These are phyloP conservation scores for Pyracantha coccinea DNA, from an alignment of 331 rosid genomes.

Conservation along the genomic window DNA sequence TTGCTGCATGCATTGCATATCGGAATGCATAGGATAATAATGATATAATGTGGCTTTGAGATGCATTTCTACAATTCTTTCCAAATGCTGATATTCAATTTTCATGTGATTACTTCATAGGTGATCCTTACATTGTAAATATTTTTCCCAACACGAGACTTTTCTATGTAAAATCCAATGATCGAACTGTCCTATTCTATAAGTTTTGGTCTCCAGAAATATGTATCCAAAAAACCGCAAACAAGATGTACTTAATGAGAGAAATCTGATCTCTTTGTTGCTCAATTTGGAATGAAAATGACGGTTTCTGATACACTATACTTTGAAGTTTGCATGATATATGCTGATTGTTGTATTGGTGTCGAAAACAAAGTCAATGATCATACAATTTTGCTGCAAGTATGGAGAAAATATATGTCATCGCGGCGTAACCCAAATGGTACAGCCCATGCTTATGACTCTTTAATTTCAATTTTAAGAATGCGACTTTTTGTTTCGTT, in stretches of 20 bases:
- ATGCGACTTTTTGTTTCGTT: no score
- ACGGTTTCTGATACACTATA: constrained; percentile 50
- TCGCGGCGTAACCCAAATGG: background rate
- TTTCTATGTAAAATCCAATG: constrained; percentile 50
- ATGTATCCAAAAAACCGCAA: constrained; percentile 25
- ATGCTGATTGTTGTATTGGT: constrained; percentile 81
- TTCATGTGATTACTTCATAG: constrained; percentile 49
- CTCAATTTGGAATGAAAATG: constrained; percentile 24
- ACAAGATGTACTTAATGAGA: constrained; percentile 68
- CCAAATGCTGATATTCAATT: constrained; percentile 62
- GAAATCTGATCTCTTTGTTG: constrained; percentile 28
- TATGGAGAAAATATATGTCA: constrained; percentile 50
- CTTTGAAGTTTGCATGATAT: constrained; percentile 58
- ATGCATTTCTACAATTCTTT: constrained; percentile 46
- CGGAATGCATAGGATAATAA: constrained; percentile 42
- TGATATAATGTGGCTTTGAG: constrained; percentile 82
- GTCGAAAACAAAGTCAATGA: constrained; percentile 53
- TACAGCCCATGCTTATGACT: background rate
- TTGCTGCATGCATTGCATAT: no score
- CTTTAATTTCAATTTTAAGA: no score
- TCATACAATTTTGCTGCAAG: constrained; percentile 54
- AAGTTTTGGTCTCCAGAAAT: constrained; percentile 53
- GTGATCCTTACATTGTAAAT: constrained; percentile 26
- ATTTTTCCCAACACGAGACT: constrained; percentile 63
- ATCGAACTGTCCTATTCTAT: constrained; percentile 42